These are phyloP conservation scores for Colletotrichum simmondsii DNA, from an alignment of 2,329 filamentous ascomycete species.

Conservation along the genomic window DNA sequence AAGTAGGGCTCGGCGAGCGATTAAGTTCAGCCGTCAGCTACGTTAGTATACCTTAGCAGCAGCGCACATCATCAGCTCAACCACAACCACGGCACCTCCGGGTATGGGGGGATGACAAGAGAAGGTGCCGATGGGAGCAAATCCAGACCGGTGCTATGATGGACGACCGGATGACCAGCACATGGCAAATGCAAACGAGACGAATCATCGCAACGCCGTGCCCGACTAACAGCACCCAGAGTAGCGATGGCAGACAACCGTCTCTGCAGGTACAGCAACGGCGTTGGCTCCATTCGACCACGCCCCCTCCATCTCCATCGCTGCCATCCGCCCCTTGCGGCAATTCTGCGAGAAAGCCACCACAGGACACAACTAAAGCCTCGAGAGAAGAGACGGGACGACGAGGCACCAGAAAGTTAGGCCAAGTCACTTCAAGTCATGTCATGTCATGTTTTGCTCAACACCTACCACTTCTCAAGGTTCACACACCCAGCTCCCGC, in stretches of 20 bases:
- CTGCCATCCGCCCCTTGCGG: constrained; percentile 25
- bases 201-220: constrained; percentile 26
- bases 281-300: constrained; percentile 5
- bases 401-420: constrained; percentile 7
- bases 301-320: constrained; percentile 27
- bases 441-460: constrained; percentile 2
- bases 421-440: constrained; percentile 3
- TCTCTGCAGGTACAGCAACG: constrained; percentile 20
- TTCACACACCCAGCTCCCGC: background rate
- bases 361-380: constrained; percentile 1
- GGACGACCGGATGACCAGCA: constrained; percentile 23
- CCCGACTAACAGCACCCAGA: background rate
- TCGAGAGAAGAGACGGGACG: constrained; percentile 27
- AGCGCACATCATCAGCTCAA: constrained; percentile 6
- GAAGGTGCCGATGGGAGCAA: constrained; percentile 10
- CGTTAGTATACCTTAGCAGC: background rate
- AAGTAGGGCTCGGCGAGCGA: background rate
- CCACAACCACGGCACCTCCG: constrained; percentile 20
- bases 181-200: constrained; percentile 27
- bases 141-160: constrained; percentile 6
- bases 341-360: constrained; percentile 27
- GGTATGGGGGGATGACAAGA: background rate
- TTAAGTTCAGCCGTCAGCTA: background rate
- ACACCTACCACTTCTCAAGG: background rate
- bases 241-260: constrained; percentile 1